Percentiles rank a stretch among this genome's conserved stretches.
Conservation (phyloP, 176 grass and related monocot species). For the Musa itinerans region DNA sequence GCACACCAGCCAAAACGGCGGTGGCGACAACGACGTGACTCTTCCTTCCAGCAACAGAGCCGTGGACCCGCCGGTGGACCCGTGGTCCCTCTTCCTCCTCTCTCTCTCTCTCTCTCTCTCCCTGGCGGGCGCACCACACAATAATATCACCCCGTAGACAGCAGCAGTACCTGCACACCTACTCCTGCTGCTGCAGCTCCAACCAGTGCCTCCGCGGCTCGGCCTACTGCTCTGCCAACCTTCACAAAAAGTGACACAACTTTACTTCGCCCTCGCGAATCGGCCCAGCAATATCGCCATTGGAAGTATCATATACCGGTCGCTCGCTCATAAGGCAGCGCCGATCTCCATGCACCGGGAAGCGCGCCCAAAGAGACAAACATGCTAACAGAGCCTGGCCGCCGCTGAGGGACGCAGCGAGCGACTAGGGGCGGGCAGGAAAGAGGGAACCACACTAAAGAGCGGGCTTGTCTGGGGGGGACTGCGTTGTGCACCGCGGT, state of each 20-base stretch:
- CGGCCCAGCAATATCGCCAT: too few species aligned
- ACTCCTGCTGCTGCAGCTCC: not conserved
- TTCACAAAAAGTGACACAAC: not conserved
- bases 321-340: not conserved
- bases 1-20: conserved; percentile 35
- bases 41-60: conserved; percentile 53
- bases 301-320: too few species aligned
- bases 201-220: too few species aligned
- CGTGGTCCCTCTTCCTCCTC: not conserved
- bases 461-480: not conserved
- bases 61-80: conserved; percentile 20
- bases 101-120: not conserved
- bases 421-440: not conserved
- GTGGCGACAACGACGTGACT: conserved; percentile 87
- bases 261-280: not conserved
- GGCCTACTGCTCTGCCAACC: not conserved
- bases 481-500: not conserved
- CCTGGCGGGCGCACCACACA: not conserved
- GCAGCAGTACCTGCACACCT: not conserved
- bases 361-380: not conserved
- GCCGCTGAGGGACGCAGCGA: not conserved
- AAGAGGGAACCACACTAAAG: not conserved
- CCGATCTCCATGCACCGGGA: not conserved
- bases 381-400: not conserved
- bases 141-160: not conserved